These are phyloP conservation scores for Pseudophaeomoniella oleicola DNA, from an alignment of 2,329 filamentous ascomycete species.

Conservation along the genomic window DNA sequence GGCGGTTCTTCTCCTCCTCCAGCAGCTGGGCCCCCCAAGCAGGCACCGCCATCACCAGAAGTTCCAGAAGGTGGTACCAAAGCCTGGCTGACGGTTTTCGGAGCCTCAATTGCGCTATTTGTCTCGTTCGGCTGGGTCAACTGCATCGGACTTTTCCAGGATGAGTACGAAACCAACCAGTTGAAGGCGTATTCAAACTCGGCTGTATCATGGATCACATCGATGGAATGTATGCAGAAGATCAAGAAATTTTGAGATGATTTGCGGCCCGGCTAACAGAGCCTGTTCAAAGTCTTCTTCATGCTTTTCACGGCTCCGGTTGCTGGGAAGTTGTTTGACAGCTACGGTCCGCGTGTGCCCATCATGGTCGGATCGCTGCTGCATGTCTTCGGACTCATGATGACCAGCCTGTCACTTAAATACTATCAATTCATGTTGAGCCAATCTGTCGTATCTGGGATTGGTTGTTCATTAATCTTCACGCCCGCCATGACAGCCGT, in stretches of 20 bases:
- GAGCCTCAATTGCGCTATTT: constrained; percentile 25
- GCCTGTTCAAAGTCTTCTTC: constrained; percentile 5
- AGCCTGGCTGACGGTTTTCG: constrained; percentile 29
- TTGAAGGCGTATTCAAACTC: not conserved
- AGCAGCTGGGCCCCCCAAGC: no score
- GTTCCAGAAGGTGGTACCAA: constrained; percentile 26
- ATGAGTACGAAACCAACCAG: not conserved
- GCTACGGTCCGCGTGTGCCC: not conserved
- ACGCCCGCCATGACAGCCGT: no score
- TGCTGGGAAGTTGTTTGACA: constrained; percentile 14
- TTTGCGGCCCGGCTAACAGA: no score
- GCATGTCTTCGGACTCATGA: constrained; percentile 21
- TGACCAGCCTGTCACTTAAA: not conserved
- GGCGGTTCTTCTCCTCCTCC: no score
- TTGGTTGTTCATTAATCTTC: no score
- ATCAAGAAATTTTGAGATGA: no score
- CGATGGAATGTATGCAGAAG: constrained; percentile 3
- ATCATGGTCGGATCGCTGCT: constrained; percentile 29
- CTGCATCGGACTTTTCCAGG: not conserved
- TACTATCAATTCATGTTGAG: not conserved
- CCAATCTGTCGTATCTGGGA: no score
- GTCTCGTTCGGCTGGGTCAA: constrained; percentile 19
- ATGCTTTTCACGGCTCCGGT: constrained; percentile 12
- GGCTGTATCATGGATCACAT: constrained; percentile 22
- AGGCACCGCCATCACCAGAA: no score